Conservation (phyloP, 371 early-diverging fungal genomes). For the Lichtheimia corymbifera region DNA sequence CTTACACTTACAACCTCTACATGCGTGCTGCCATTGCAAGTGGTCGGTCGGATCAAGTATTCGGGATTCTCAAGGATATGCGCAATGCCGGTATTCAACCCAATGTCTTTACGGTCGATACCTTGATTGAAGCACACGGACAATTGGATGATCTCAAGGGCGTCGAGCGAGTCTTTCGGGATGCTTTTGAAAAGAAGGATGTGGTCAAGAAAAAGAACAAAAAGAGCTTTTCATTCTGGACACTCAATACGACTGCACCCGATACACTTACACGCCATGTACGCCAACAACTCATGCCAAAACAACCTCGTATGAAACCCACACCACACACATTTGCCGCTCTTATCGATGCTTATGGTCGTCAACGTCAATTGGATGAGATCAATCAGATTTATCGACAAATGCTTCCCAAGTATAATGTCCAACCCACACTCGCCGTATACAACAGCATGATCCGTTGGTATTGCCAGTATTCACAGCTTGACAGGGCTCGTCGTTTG, state of each 20-base stretch:
- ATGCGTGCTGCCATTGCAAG: slow-evolving; percentile 39
- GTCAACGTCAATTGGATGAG: slow-evolving; percentile 27
- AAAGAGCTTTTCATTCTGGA: slow-evolving; percentile 3
- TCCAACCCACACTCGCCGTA: slow-evolving; percentile 24
- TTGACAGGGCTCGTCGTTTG: slow-evolving; percentile 31
- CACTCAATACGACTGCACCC: not conserved
- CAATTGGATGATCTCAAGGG: slow-evolving; percentile 29
- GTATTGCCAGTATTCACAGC: slow-evolving; percentile 35
- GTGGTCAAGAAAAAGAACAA: not conserved
- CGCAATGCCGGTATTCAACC: slow-evolving; percentile 19
- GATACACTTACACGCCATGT: not conserved
- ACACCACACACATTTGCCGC: slow-evolving; percentile 33
- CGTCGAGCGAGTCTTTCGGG: slow-evolving; percentile 32
- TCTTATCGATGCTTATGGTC: slow-evolving; percentile 45
- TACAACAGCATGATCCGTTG: slow-evolving; percentile 44
- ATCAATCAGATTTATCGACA: slow-evolving; percentile 33
- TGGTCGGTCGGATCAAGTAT: slow-evolving; percentile 25
- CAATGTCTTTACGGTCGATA: slow-evolving; percentile 35
- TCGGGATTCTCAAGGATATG: slow-evolving; percentile 30
- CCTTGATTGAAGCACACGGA: slow-evolving; percentile 45
- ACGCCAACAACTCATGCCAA: slow-evolving; percentile 10
- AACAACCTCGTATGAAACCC: slow-evolving; percentile 18
- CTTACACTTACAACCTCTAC: slow-evolving; percentile 42
- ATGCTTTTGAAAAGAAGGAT: slow-evolving; percentile 13
- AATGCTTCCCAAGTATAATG: slow-evolving; percentile 33